Base-by-base conservation (phyloP, 805 yeast genomes). In the Lachancea cidri region DNA sequence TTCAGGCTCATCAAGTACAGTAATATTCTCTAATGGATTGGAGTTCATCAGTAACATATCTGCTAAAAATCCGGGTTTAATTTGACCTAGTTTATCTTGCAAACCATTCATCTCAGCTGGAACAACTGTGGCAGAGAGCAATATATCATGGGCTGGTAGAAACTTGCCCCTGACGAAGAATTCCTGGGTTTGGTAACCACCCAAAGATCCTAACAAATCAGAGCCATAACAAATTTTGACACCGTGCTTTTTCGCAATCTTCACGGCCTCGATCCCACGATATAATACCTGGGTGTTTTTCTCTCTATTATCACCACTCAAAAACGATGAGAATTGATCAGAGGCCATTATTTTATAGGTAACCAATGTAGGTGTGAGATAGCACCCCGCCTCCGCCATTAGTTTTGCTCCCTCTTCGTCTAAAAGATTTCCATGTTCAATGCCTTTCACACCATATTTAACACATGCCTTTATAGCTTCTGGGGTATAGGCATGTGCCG, bases 401-500 rank as follows among this genome's bases (percentile, higher is more conserved):
- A 41, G 36, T 25, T 36, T 41, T 3, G 47, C 47, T 3, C 45
- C 41, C 8, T 34, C 39, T 17, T 44, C 45, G 29, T 44, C 47
- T 13, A 44, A 29, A 17, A 44, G 34, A 17, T 44, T 44, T 8
- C 47, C 47, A 31, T 44, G 47, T 17, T 44, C 47, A 17, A 44
- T 44, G 19, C 47, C 47, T 17, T 33, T 44, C 17, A 44, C 47
- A 5, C 47, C 47, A 11, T 33, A 29, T 17, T 33, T 44, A 31
- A 44, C 34, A 30, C 47, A 44, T 8, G 27, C 41, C 29, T 41
- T 30, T 19, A 44, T 44, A 3, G 47, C 41, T 31, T 44, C 47
- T 3, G 47, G 36, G 5, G 45, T 44, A 20, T 44, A 44, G n/a
- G 47, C 47, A 32, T 44, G 47, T n/a, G 47, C 47, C 11, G 47